Conservation (phyloP, 1,284 basidiomycete genomes). For the Ceratobasidium papillatum region DNA sequence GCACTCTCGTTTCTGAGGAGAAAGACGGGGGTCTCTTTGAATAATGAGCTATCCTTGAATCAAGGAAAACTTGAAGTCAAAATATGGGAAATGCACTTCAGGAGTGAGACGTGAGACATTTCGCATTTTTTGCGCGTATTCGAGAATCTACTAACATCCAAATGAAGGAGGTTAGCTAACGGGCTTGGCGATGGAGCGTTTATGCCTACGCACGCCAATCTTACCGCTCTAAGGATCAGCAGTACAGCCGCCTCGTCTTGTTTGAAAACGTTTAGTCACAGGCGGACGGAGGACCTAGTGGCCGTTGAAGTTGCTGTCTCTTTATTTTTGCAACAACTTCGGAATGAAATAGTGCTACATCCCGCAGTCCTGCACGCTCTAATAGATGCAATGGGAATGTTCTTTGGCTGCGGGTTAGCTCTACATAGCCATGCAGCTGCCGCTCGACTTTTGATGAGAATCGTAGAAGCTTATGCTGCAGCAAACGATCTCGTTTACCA, state of each 20-base stretch:
- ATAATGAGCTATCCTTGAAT: neutral
- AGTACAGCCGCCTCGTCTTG: neutral
- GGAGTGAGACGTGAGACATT: neutral
- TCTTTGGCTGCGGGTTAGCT: neutral
- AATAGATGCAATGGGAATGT: neutral
- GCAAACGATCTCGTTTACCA: neutral
- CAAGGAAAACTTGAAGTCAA: neutral
- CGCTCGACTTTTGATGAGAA: neutral
- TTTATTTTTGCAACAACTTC: neutral
- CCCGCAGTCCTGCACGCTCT: neutral
- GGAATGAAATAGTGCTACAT: neutral
- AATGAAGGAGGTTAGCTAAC: neutral
- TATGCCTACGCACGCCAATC: neutral
- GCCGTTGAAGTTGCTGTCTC: neutral
- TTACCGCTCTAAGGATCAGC: neutral
- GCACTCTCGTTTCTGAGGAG: neutral
- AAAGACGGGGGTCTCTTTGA: neutral
- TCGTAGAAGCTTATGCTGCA: neutral
- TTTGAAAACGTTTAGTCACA: neutral
- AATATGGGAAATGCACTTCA: conserved; percentile 6
- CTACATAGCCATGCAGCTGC: neutral
- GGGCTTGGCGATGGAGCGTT: neutral
- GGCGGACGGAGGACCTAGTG: neutral
- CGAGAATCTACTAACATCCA: no score
- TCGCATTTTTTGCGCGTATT: neutral